Evolutionary conservation across 192 early-diverging fungal species (phyloP).

Genomic region (Coemansia sp.): DNA sequence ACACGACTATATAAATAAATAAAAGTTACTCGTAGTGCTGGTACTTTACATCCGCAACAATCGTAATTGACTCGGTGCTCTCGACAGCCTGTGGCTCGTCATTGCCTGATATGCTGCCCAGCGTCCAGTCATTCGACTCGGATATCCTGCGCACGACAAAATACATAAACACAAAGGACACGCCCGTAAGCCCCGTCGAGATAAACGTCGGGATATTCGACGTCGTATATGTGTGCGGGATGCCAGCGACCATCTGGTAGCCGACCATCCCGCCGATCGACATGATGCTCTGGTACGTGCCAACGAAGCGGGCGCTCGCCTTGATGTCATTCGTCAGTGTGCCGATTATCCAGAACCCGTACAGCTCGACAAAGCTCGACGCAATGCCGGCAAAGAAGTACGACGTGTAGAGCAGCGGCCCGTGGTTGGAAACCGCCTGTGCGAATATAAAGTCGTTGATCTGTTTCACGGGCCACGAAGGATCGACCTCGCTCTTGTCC

Average conservation of each 20-base stretch:
- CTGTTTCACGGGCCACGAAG: slow-evolving; percentile 1
- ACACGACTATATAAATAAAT: neutral
- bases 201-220: slow-evolving; percentile 30
- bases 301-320: slow-evolving; percentile 36
- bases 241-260: slow-evolving; percentile 15
- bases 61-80: slow-evolving; percentile 12
- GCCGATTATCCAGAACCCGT: slow-evolving; percentile 46
- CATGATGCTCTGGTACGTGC: slow-evolving; percentile 37
- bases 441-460: slow-evolving; percentile 11
- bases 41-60: slow-evolving; percentile 29
- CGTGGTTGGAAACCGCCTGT: slow-evolving; percentile 4
- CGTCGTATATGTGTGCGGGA: slow-evolving; percentile 9
- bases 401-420: slow-evolving; percentile 11
- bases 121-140: slow-evolving; percentile 43
- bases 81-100: neutral
- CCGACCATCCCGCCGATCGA: slow-evolving; percentile 32
- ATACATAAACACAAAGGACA: slow-evolving; percentile 23
- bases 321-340: slow-evolving; percentile 46
- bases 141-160: slow-evolving; percentile 34
- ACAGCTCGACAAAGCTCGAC: slow-evolving; percentile 43
- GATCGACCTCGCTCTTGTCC: slow-evolving; percentile 12
- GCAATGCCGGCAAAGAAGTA: slow-evolving; percentile 41
- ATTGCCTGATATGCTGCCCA: slow-evolving; percentile 18
- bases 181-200: slow-evolving; percentile 5
- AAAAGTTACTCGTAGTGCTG: slow-evolving; percentile 7